Percentiles rank a stretch among this genome's conserved stretches.
phyloP scores from a whole-genome alignment of 257 asterid genomes.

The Ophiorrhiza pumila region DNA sequence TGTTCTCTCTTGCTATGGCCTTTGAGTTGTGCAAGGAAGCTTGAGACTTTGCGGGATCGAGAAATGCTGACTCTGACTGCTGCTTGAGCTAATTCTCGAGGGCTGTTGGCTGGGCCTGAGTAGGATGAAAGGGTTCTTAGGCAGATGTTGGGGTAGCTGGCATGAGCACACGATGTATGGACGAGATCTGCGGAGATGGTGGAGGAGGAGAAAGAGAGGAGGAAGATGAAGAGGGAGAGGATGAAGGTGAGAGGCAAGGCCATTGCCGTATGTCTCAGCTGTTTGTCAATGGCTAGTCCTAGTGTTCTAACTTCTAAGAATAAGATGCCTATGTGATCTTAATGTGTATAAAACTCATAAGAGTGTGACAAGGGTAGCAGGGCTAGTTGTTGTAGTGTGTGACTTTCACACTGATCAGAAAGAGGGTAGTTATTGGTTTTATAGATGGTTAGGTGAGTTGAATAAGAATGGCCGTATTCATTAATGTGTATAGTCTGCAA shows the following conservation, averaged over 20 bases:
- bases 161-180: constrained; percentile 68
- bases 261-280: not conserved
- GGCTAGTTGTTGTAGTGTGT: not conserved
- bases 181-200: constrained; percentile 38
- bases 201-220: constrained; percentile 14
- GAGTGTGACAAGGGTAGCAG: too few species aligned
- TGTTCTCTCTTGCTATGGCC: constrained; percentile 39
- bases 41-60: constrained; percentile 40
- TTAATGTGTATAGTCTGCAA: not conserved
- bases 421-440: not conserved
- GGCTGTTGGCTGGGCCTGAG: constrained; percentile 62
- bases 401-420: not conserved
- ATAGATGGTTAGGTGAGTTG: not conserved
- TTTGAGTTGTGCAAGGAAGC: constrained; percentile 40
- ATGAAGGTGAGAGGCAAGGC: constrained; percentile 12
- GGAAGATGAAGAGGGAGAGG: constrained; percentile 15
- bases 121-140: constrained; percentile 67
- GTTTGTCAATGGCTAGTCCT: not conserved
- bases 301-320: not conserved
- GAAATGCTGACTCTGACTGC: constrained; percentile 68
- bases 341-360: too few species aligned
- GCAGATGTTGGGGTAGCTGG: constrained; percentile 85
- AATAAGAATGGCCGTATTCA: not conserved
- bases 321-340: too few species aligned
- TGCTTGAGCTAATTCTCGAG: constrained; percentile 63